Base-by-base conservation (phyloP, 495 filamentous ascomycete species). In the Thermothielavioides terrestris region DNA sequence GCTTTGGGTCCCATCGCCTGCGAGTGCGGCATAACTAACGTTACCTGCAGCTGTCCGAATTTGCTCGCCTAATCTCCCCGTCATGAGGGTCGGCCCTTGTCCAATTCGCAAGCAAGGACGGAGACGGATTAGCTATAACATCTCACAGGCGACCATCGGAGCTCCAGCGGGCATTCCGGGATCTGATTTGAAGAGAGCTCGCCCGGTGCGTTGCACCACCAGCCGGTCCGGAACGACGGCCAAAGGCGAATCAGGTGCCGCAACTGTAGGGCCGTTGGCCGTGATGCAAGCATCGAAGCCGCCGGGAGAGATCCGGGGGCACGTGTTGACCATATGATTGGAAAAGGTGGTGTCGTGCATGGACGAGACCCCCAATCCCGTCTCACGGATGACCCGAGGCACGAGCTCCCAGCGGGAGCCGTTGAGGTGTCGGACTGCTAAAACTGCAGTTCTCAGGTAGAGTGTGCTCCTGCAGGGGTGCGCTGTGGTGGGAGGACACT, bases 381-480 rank as follows among this genome's bases (percentile, higher is more conserved):
- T 23, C 46, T 35, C n/a, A n/a, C n/a, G n/a, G n/a, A n/a, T n/a
- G 43, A 35, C 11, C 43, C 43, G 32, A 42, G 44, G 35, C 30
- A 28, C 26, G 48, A 45, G 48, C 39, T 53, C 34, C 23, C 36
- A 38, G 22, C 35, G 8, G 42, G 38, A 46, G 41, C 36, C 25
- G 43, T 27, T 28, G 47, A 38, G 42, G 32, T 28, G 35, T 26
- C 44, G 55, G n/a, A n/a, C 45, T 18, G 37, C 38, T 53, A 47
- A 54, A 61, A 53, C 44, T 57, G 48, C 31, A 49, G 26, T 39
- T 55, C 50, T 57, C 55, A 55, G 28, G 30, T 57, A 47, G 40
- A 61, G 52, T 53, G 45, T 21, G 50, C 35, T 35, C 41, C 47
- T 52, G 46, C 51, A 52, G 38, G 53, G 58, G 58, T 55, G 58